Evolutionary conservation across 768 basidiomycete genomes (phyloP), one percentile per base, ranked within the genome.

Genomic region (Royoungia palumana): DNA sequence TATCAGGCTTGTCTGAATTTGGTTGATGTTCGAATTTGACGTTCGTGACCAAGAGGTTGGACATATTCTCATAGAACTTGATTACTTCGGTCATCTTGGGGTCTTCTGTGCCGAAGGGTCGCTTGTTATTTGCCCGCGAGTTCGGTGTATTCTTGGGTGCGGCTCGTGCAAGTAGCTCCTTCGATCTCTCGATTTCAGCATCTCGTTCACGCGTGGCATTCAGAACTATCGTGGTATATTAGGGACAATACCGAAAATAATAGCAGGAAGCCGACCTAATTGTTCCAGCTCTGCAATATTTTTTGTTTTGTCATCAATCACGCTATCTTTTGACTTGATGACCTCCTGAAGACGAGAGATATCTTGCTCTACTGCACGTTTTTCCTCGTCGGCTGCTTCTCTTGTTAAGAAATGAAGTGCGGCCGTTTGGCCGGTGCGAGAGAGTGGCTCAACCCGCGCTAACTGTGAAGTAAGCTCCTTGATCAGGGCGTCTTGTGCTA

Each of bases 41-140:
- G 44, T 73, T 78, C 4, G 79, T 73, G 20, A 94, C 76, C 34
- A 89, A 73, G 20, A 94, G 70, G 57, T 92, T 89, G 1, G 89
- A 91, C 54, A 91, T 67, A 59, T 94, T 90, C 65, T 94, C 90
- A 63, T 95, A 95, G 52, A 94, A 79, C 43, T 74, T 75, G 57
- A 92, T 75, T 36, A 85, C 76, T 59, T 76, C 72, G 4, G 72
- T 69, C 55, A 80, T 76, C 61, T 83, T 83, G 6, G 80, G 79
- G 53, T 85, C 81, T 20, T 80, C 75, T 38, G 65, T 47, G 19
- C 71, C 69, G 16, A 73, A 56, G 1, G 71, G 58, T 49, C 70
- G 70, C 24, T 64, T 61, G 17, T 62, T 36, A 13, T 73, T 70
- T 43, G 68, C 53, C 42, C 71, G 70, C 19, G 58, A 43, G 19